Base-by-base conservation (phyloP, 306 rosid genomes). In the Adenanthera pavonina region DNA sequence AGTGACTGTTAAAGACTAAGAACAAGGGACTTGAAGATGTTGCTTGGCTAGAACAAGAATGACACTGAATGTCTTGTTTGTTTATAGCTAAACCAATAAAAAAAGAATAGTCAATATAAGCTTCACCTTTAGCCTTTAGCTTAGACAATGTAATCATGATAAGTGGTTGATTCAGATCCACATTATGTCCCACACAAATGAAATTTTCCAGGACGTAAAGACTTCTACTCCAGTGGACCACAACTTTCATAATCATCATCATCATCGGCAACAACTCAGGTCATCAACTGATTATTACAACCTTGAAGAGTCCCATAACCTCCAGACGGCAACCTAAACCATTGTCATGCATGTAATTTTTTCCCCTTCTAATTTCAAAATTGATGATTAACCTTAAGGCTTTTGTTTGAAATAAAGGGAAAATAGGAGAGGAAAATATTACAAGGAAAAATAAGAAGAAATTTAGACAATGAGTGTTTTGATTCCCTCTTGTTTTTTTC, bases 111-210 rank as follows among this genome's bases (percentile, higher is more conserved):
- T n/a, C 59, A 81, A 60, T 6, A 49, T 74, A 60, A 78, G 54
- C 56, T 77, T 62, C 67, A 53, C 67, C 30, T 86, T 73, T 87
- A 84, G 83, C 83, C n/a, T n/a, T 86, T 80, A 81, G 19, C 65
- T 25, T n/a, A n/a, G 74, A 86, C 54, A 80, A 86, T 80, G 85
- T 83, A 86, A 86, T 53, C 79, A 77, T 74, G 81, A 87, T 84
- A 74, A 78, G 78, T 80, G 60, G 57, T 80, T 77, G 85, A 77
- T 72, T 68, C 56, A 80, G 83, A 60, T 69, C 67, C 67, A 44
- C 54, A 44, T 11, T 46, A 69, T 51, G 67, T 78, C 81, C 84
- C 86, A 85, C 85, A 35, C 3, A 0, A 66, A 62, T 82, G 70
- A 78, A 75, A 35, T 20, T 70, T 20, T 49, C 43, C 34, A 40